Conservation (phyloP, 1,284 basidiomycete species). For the Papiliotrema fonsecae region DNA sequence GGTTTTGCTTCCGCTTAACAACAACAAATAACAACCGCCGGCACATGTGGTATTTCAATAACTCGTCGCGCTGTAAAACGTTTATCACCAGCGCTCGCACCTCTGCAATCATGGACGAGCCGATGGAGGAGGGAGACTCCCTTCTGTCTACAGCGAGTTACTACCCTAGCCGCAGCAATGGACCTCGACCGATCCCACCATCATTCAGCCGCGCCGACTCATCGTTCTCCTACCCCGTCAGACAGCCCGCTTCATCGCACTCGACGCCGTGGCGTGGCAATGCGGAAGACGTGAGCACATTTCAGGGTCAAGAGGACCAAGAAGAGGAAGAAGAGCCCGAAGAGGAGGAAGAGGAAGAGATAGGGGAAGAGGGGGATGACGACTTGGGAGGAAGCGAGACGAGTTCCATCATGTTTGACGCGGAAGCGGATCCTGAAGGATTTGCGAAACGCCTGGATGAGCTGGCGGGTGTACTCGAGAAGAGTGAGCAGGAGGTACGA, state of each 20-base stretch:
- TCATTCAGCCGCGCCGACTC: neutral
- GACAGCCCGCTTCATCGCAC: too few relatives aligned
- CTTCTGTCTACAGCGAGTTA: neutral
- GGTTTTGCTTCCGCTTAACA: too few relatives aligned
- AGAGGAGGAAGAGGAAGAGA: conserved; percentile 14
- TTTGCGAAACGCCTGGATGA: conserved; percentile 40
- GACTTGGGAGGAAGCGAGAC: conserved; percentile 19
- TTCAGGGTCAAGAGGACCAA: conserved; percentile 3
- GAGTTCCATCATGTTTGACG: conserved; percentile 28
- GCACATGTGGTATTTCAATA: too few relatives aligned
- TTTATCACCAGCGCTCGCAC: too few relatives aligned
- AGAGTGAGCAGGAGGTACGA: conserved; percentile 33
- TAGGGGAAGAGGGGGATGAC: conserved; percentile 6
- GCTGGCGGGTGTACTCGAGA: conserved; percentile 38
- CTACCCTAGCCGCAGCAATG: neutral
- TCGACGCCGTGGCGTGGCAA: neutral
- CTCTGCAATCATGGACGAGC: neutral
- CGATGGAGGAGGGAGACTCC: conserved; percentile 1
- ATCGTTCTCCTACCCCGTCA: neutral
- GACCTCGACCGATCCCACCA: neutral
- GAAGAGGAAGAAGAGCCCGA: conserved; percentile 11
- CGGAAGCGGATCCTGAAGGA: conserved; percentile 33
- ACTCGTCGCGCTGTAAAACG: too few relatives aligned
- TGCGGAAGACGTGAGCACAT: conserved; percentile 1
- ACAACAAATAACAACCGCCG: too few relatives aligned